Evolutionary conservation across 495 filamentous ascomycete genomes (phyloP).

Genomic region (Xylaria castorea): DNA sequence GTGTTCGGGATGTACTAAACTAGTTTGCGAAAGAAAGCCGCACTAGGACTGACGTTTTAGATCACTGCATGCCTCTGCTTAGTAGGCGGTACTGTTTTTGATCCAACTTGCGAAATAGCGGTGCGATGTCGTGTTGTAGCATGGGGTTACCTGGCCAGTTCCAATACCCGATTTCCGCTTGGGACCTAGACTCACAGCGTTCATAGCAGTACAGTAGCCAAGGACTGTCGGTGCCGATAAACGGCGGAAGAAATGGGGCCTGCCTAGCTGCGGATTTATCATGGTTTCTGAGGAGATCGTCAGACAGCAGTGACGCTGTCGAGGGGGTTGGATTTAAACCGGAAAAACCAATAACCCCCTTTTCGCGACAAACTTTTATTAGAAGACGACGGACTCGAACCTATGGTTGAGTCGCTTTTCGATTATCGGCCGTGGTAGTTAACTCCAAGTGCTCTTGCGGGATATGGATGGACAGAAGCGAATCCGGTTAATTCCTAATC

Average conservation of each 20-base stretch:
- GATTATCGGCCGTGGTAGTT: background rate
- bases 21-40: background rate
- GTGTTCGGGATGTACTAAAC: background rate
- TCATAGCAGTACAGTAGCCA: background rate
- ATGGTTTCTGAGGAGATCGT: background rate
- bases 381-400: background rate
- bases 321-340: background rate
- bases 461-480: background rate
- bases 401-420: background rate
- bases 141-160: conserved; percentile 1
- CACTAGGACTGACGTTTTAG: background rate
- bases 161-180: background rate
- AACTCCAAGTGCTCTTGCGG: background rate
- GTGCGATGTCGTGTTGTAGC: background rate
- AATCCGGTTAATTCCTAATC: background rate
- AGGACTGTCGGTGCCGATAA: background rate
- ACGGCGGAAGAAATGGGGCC: background rate
- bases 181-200: background rate
- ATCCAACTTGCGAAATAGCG: conserved; percentile 1
- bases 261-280: background rate
- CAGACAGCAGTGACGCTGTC: background rate
- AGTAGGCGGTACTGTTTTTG: background rate
- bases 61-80: background rate
- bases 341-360: background rate
- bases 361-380: background rate